A percentile compares a stretch with the other conserved stretches of the same genome.
phyloP scores from a whole-genome alignment of 805 yeast species.

The Yarrowia osloensis region DNA sequence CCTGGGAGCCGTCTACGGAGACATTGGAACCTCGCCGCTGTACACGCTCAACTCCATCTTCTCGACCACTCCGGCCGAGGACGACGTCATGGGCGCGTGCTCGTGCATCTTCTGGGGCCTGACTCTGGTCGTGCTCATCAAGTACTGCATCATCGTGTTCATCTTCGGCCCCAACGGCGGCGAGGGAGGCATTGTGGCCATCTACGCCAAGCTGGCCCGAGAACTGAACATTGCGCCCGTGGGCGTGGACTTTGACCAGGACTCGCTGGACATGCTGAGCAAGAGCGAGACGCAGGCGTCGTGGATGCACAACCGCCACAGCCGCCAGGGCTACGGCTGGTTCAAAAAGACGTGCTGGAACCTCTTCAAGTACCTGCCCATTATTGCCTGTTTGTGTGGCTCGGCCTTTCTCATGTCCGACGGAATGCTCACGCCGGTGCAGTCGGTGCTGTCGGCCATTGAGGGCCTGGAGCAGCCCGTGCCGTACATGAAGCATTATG shows the following conservation, averaged over 20 bases:
- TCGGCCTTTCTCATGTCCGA: constrained; percentile 60
- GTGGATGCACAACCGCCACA: constrained; percentile 31
- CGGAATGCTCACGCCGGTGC: constrained; percentile 64
- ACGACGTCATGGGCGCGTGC: constrained; percentile 18
- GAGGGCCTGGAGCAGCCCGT: constrained; percentile 57
- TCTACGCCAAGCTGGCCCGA: constrained; percentile 59
- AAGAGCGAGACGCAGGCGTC: constrained; percentile 41
- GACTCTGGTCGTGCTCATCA: constrained; percentile 54
- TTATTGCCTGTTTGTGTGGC: constrained; percentile 50
- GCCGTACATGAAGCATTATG: constrained; percentile 47
- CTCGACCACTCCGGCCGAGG: not conserved
- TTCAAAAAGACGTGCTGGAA: constrained; percentile 1
- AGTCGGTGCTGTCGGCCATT: constrained; percentile 59
- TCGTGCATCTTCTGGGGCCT: constrained; percentile 53
- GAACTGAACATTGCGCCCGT: constrained; percentile 41
- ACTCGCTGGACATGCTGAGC: constrained; percentile 21
- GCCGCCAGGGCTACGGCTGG: not conserved
- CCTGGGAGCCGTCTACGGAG: constrained; percentile 63
- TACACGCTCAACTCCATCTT: constrained; percentile 17
- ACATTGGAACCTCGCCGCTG: constrained; percentile 22
- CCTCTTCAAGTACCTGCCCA: constrained; percentile 42
- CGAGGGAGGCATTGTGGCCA: constrained; percentile 67
- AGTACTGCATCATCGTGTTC: constrained; percentile 54
- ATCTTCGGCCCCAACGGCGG: constrained; percentile 56
- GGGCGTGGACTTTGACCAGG: constrained; percentile 20